phyloP scores from a whole-genome alignment of 1,139 yeast genomes.

The Insectozyma bohioensis region DNA sequence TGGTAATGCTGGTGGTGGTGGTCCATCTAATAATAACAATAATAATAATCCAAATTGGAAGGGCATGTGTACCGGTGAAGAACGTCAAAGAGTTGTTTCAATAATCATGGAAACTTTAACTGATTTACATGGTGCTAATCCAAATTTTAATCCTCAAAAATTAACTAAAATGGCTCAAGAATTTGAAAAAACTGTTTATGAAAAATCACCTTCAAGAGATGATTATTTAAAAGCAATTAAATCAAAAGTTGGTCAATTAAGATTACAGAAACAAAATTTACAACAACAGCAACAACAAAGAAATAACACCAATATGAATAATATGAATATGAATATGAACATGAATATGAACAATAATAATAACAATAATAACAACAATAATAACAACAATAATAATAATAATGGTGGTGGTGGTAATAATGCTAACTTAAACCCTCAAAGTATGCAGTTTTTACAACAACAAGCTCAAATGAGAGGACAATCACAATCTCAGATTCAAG shows the following conservation, averaged over 20 bases:
- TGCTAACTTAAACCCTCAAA: slow-evolving; percentile 12
- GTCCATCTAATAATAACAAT: neutral
- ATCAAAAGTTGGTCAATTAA: slow-evolving; percentile 41
- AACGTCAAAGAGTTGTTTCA: slow-evolving; percentile 45
- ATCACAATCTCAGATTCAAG: slow-evolving; percentile 35
- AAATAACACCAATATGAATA: slow-evolving; percentile 12
- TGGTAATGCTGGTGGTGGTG: slow-evolving; percentile 6
- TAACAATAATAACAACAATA: slow-evolving; percentile 12
- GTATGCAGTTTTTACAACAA: slow-evolving; percentile 39
- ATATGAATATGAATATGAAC: slow-evolving; percentile 13
- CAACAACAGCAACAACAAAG: slow-evolving; percentile 11
- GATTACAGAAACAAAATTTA: slow-evolving; percentile 17
- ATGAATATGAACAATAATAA: slow-evolving; percentile 5
- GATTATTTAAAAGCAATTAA: slow-evolving; percentile 41
- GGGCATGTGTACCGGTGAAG: slow-evolving; percentile 36
- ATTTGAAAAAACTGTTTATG: slow-evolving; percentile 44
- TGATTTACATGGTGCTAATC: slow-evolving; percentile 36
- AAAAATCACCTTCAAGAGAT: slow-evolving; percentile 38
- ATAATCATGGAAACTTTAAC: slow-evolving; percentile 39
- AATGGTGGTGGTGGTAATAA: slow-evolving; percentile 1
- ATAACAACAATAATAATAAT: slow-evolving; percentile 10
- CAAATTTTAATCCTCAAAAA: slow-evolving; percentile 37
- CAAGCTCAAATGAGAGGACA: slow-evolving; percentile 54
- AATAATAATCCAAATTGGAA: slow-evolving; percentile 38
- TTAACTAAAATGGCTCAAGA: slow-evolving; percentile 46